phyloP scores from a whole-genome alignment of 805 yeast genomes.

The Teunomyces atbi region DNA sequence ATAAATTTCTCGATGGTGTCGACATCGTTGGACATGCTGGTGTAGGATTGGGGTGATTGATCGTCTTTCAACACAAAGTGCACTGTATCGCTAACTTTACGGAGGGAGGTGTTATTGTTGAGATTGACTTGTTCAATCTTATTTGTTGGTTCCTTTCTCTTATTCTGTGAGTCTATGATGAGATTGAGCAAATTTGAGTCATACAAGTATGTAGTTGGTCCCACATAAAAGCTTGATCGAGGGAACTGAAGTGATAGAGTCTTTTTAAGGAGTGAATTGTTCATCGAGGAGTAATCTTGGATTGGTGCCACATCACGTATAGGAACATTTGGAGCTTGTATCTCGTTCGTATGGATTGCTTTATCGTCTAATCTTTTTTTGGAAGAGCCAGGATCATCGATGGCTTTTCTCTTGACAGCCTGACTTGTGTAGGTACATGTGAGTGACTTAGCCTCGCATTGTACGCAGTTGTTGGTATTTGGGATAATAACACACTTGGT shows the following conservation, averaged over 20 bases:
- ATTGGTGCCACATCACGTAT: slow-evolving; percentile 58
- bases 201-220: slow-evolving; percentile 77
- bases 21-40: slow-evolving; percentile 69
- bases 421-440: slow-evolving; percentile 74
- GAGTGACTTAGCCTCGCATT: slow-evolving; percentile 71
- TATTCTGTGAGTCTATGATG: slow-evolving; percentile 42
- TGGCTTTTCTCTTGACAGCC: slow-evolving; percentile 40
- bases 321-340: slow-evolving; percentile 40
- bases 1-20: slow-evolving; percentile 83
- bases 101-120: slow-evolving; percentile 59
- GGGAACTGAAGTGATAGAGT: slow-evolving; percentile 83
- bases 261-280: slow-evolving; percentile 62
- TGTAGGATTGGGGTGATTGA: slow-evolving; percentile 65
- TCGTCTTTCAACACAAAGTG: slow-evolving; percentile 83
- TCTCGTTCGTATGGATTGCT: slow-evolving; percentile 13
- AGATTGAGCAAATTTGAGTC: slow-evolving; percentile 69
- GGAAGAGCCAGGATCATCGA: slow-evolving; percentile 12
- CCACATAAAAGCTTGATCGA: slow-evolving; percentile 83
- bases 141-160: slow-evolving; percentile 13
- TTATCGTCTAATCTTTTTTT: slow-evolving; percentile 7
- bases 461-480: slow-evolving; percentile 62
- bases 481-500: slow-evolving; percentile 74
- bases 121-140: slow-evolving; percentile 75
- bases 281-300: slow-evolving; percentile 64
- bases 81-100: slow-evolving; percentile 75